phyloP scores from a whole-genome alignment of 2,329 filamentous ascomycete species.

The Sarocladium brachiariae region DNA sequence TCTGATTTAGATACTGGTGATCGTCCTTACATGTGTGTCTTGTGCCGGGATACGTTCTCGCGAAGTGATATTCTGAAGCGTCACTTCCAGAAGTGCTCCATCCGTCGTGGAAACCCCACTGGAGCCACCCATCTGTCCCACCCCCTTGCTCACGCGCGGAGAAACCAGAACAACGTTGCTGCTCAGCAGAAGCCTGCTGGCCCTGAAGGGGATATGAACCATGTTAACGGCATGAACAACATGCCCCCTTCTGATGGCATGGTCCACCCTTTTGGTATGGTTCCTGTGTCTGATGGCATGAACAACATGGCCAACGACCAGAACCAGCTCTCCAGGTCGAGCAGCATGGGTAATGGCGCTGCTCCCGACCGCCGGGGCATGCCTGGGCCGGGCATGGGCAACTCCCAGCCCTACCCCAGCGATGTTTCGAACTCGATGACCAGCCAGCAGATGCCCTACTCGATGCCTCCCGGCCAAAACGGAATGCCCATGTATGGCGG shows the following conservation, averaged over 20 bases:
- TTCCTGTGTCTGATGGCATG: slow-evolving; percentile 50
- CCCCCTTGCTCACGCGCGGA: slow-evolving; percentile 82
- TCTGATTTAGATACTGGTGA: slow-evolving; percentile 78
- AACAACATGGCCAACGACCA: slow-evolving; percentile 54
- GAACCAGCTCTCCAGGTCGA: slow-evolving; percentile 54
- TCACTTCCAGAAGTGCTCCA: slow-evolving; percentile 98
- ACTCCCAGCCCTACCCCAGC: slow-evolving; percentile 48
- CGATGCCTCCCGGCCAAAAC: slow-evolving; percentile 55
- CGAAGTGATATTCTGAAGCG: slow-evolving; percentile 97
- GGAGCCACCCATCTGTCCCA: slow-evolving; percentile 92
- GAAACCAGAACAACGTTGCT: slow-evolving; percentile 52
- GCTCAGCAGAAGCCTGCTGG: slow-evolving; percentile 51
- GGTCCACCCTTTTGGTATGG: slow-evolving; percentile 51
- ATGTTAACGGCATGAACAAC: slow-evolving; percentile 55
- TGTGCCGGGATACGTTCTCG: slow-evolving; percentile 97
- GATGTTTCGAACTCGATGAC: slow-evolving; percentile 56
- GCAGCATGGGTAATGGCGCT: slow-evolving; percentile 51
- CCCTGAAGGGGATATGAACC: slow-evolving; percentile 47
- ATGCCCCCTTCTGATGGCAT: slow-evolving; percentile 48
- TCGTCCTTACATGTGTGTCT: slow-evolving; percentile 94
- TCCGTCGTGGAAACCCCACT: slow-evolving; percentile 90
- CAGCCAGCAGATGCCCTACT: slow-evolving; percentile 59
- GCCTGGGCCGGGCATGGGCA: slow-evolving; percentile 38
- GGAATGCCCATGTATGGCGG: slow-evolving; percentile 58
- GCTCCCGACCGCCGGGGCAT: slow-evolving; percentile 53